phyloP scores from a whole-genome alignment of 2,329 filamentous ascomycete genomes.

The Purpureocillium lavendulum region DNA sequence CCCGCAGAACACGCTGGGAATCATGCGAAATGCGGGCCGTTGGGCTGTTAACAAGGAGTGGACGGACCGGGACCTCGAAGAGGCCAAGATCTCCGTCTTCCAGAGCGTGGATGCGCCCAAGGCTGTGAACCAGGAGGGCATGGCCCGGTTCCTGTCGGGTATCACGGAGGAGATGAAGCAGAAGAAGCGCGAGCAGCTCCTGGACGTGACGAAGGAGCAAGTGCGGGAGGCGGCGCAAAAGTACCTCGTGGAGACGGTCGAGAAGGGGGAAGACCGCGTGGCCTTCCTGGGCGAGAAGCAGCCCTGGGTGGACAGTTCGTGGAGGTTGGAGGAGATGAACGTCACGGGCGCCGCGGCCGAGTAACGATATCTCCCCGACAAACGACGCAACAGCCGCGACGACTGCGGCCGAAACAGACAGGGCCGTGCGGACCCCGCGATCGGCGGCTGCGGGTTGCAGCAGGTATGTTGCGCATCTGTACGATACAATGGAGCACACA shows the following conservation, averaged over 20 bases:
- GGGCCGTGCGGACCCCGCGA: background rate
- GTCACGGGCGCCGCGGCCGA: slow-evolving; percentile 31
- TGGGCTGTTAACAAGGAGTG: slow-evolving; percentile 79
- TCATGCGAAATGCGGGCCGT: slow-evolving; percentile 73
- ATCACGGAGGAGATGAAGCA: slow-evolving; percentile 88
- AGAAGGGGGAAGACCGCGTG: slow-evolving; percentile 50
- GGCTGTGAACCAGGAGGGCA: slow-evolving; percentile 80
- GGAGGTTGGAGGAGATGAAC: slow-evolving; percentile 72
- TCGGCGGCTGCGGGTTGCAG: background rate
- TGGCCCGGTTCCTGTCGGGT: slow-evolving; percentile 76
- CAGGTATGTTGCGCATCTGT: slow-evolving; percentile 6
- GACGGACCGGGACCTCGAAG: slow-evolving; percentile 80
- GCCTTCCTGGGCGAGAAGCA: slow-evolving; percentile 79
- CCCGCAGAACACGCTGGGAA: slow-evolving; percentile 75
- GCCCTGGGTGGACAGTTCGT: slow-evolving; percentile 64
- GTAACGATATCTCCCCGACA: background rate
- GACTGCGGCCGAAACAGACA: background rate
- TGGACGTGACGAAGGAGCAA: slow-evolving; percentile 77
- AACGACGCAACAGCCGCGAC: background rate
- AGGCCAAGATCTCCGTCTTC: slow-evolving; percentile 93
- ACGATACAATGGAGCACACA: slow-evolving; percentile 5
- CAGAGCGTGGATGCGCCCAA: slow-evolving; percentile 83
- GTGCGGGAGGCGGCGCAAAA: slow-evolving; percentile 74
- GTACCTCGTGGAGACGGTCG: slow-evolving; percentile 64
- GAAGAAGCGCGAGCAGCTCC: slow-evolving; percentile 68